Base-by-base conservation (phyloP, 306 rosid genomes). In the Ceratonia siliqua region DNA sequence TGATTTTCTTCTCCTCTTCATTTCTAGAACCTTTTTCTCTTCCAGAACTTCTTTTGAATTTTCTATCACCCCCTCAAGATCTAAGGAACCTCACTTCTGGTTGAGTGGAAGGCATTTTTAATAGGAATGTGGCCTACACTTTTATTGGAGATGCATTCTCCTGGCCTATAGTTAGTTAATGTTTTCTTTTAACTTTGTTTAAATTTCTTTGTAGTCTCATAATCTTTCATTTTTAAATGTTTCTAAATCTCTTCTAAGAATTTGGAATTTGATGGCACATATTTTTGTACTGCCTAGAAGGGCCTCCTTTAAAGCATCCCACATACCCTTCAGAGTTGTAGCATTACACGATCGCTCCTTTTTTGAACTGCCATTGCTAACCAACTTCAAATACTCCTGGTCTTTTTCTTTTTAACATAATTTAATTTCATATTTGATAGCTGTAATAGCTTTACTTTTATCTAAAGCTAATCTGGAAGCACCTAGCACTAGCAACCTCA, bases 381-480 rank as follows among this genome's bases (percentile, higher is more conserved):
- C 48, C n/a, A 35, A 35, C 45, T 17, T 36, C 14, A 4, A 62
- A 36, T 35, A 18, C 21, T 35, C 4, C 32, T 11, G n/a, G 17
- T 62, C 13, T 22, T 17, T 12, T 21, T 20, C 49, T 38, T 38
- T 38, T 46, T 20, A n/a, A n/a, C 24, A 10, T 36, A 0, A 8
- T 63, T 24, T 21, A 2, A 63, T 8, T 21, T 63, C 46, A 33
- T 35, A 43, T 59, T 11, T 36, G 10, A 20, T 8, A 20, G 5
- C 36, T 4, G 2, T 22, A 17, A 5, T 54, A 39, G 48, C 53
- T 54, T 55, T 70, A 53, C 13, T 32, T 11, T 32, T 7, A 0
- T 59, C 33, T 36, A 1, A 6, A 42, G 45, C 68, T 45, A 42
- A 57, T 42, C 32, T 42, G 33, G 77, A 43, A 70, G 73, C 21